Conservation (phyloP, 1,284 basidiomycete genomes). For the Trametes sp. region DNA sequence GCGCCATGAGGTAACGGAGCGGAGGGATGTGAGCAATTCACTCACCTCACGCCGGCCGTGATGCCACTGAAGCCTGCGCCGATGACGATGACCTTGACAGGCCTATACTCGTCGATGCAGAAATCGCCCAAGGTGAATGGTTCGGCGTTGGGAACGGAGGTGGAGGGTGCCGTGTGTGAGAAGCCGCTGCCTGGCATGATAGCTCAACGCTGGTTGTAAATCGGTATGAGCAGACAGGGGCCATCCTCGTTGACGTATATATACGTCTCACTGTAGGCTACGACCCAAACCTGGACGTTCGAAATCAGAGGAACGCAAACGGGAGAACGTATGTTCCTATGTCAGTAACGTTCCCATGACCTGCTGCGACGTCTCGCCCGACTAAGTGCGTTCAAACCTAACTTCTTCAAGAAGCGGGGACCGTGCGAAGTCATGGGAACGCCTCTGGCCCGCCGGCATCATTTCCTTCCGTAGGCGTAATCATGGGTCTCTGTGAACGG, state of each 20-base stretch:
- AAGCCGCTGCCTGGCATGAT: conserved; percentile 11
- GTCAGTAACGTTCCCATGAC: conserved; percentile 9
- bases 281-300: neutral
- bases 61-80: conserved; percentile 67
- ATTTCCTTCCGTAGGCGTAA: neutral
- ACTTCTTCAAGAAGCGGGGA: neutral
- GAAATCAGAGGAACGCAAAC: neutral
- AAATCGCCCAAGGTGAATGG: conserved; percentile 35
- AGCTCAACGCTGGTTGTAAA: neutral
- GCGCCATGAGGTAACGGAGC: neutral
- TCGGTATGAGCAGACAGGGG: neutral
- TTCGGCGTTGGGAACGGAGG: neutral
- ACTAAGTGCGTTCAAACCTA: conserved; percentile 4
- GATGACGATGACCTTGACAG: conserved; percentile 57
- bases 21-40: neutral
- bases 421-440: conserved; percentile 12
- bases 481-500: neutral
- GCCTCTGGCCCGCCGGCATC: neutral
- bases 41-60: conserved; percentile 59
- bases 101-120: conserved; percentile 55
- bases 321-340: conserved; percentile 9
- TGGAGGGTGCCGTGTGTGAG: neutral
- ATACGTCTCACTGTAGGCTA: neutral
- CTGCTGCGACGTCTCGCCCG: conserved; percentile 8
- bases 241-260: neutral